Base-by-base conservation (phyloP, 2,329 filamentous ascomycete genomes). In the Seiridium cupressi region DNA sequence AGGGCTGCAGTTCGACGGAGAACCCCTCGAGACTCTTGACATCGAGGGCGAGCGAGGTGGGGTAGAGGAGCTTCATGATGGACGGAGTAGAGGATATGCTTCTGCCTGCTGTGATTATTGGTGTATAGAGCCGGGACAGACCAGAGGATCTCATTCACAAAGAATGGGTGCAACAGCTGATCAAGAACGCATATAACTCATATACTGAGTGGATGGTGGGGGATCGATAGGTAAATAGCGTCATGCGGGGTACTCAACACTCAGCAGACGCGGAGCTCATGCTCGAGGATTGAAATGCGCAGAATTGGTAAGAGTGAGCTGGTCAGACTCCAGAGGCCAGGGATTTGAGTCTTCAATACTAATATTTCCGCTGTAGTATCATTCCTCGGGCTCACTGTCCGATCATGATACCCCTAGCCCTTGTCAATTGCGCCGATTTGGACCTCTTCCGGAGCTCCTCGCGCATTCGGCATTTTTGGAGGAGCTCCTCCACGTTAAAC, bases 21-120 rank as follows among this genome's bases (percentile, higher is more conserved):
- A 86, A 88, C 67, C 85, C 86, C 65, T 87, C 74, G 61, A 89
- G 78, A 68, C 74, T 77, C 62, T 78, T 63, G 61, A 80, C 67
- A 75, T 88, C 80, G 71, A 89, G 80, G 57, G 76, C 76, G 63
- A 89, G 79, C 3, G 85, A 88, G 59, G 84, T 88, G 55, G 86
- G 86, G 76, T 89, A 88, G 64, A 89, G 84, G 65, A 89, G 83
- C 77, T 89, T 89, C 84, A 85, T 85, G 56, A 58, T 75, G 67
- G 46, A 31, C 10, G 44, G 36, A n/a, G 13, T 11, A 9, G 44
- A 51, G 9, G 35, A 42, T 13, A 18, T 47, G 32, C 13, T 13
- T 18, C 54, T 36, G 10, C 31, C 47, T 13, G 40, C 42, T 26
- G 7, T 46, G 42, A 35, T 10, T 3, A 57, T 9, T 34, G 54